Conservation (phyloP, 371 early-diverging fungal species). For the Nematocida sp. region DNA sequence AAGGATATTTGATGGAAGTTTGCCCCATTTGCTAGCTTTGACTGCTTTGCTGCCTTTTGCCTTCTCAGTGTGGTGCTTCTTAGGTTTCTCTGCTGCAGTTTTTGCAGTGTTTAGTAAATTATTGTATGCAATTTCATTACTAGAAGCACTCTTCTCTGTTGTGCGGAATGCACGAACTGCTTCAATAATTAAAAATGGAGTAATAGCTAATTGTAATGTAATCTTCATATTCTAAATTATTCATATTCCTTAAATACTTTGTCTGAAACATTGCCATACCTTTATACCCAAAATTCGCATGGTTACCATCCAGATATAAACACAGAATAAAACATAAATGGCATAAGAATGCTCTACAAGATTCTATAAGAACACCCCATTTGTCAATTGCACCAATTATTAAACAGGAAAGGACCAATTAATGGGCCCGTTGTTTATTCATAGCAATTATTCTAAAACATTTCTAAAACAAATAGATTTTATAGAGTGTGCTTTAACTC, state of each 20-base stretch:
- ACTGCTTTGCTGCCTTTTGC: neutral
- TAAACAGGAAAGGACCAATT: too few relatives aligned
- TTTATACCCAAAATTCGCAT: neutral
- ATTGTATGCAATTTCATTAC: neutral
- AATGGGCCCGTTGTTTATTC: neutral
- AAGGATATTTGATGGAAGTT: neutral
- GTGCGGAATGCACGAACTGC: neutral
- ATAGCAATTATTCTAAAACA: too few relatives aligned
- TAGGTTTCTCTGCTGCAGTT: neutral
- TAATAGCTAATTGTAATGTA: conserved; percentile 20
- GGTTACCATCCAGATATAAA: neutral
- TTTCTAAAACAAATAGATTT: too few relatives aligned
- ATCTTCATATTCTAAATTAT: conserved; percentile 31
- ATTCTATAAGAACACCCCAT: too few relatives aligned
- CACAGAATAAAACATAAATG: neutral
- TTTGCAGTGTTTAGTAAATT: neutral
- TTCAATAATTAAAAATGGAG: neutral
- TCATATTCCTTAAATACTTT: conserved; percentile 9
- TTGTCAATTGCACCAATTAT: too few relatives aligned
- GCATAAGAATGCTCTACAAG: neutral
- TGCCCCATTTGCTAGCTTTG: neutral
- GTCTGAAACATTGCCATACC: conserved; percentile 28
- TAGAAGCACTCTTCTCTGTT: neutral
- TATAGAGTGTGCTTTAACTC: neutral
- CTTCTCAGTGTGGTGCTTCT: neutral